phyloP scores from a whole-genome alignment of 1,284 basidiomycete genomes.

The Boletellus sp. region DNA sequence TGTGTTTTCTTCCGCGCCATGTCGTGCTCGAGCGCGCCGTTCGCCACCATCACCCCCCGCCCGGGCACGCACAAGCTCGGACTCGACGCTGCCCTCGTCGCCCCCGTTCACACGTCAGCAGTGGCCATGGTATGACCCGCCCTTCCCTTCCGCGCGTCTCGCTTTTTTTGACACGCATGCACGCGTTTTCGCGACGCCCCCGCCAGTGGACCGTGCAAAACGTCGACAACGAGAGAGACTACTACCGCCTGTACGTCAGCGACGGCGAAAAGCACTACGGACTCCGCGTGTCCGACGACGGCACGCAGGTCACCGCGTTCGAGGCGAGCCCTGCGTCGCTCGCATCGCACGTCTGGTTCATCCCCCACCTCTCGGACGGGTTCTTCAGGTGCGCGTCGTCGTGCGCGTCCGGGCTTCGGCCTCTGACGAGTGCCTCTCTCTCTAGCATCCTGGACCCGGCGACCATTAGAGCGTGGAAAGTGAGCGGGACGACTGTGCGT shows the following conservation, averaged over 20 bases:
- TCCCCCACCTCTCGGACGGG: background rate
- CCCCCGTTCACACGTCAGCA: background rate
- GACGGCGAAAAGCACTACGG: constrained; percentile 1
- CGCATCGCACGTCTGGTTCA: constrained; percentile 5
- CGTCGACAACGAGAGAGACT: constrained; percentile 3
- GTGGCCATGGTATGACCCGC: background rate
- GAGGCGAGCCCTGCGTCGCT: background rate
- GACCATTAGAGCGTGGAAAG: background rate
- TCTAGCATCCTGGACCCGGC: constrained; percentile 1
- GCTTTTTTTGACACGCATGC: background rate
- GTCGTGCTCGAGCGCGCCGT: background rate
- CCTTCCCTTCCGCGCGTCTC: background rate
- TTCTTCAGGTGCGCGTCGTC: background rate
- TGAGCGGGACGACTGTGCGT: background rate
- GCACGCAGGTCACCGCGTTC: background rate
- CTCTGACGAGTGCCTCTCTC: background rate
- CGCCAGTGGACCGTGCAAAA: constrained; percentile 8
- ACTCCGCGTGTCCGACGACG: constrained; percentile 1
- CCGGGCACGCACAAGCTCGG: background rate
- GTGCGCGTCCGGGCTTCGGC: no score
- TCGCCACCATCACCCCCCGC: background rate
- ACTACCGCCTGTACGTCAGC: constrained; percentile 4
- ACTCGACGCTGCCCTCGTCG: background rate
- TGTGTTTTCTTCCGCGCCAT: background rate
- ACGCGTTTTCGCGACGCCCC: no score